Percentiles rank a stretch among this genome's conserved stretches.
Conservation (phyloP, 345 rosid species). For the Eucalyptus melliodora region DNA sequence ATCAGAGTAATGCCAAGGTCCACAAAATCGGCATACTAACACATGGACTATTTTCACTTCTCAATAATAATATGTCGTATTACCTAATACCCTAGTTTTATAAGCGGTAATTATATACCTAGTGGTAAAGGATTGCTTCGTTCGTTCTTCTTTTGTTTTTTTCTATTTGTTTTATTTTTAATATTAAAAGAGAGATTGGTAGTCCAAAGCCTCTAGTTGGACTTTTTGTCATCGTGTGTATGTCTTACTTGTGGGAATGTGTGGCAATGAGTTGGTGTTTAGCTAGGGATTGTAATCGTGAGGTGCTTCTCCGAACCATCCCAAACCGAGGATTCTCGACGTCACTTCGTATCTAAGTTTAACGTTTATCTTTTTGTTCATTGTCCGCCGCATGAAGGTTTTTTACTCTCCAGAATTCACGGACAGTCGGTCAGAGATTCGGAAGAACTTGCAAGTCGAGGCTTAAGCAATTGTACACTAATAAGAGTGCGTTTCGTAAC, state of each 20-base stretch:
- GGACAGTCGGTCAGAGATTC: background rate
- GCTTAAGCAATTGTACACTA: background rate
- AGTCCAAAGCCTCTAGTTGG: background rate
- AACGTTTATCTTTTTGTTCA: background rate
- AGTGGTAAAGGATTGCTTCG: background rate
- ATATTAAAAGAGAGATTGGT: background rate
- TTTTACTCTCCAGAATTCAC: background rate
- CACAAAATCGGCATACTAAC: background rate
- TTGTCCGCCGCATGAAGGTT: too few species aligned
- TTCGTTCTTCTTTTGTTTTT: background rate
- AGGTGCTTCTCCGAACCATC: background rate
- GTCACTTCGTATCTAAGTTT: background rate
- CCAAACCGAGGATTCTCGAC: background rate
- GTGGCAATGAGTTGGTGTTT: background rate
- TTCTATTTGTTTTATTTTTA: background rate
- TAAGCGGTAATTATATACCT: background rate
- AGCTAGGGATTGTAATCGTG: background rate
- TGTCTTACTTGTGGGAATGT: background rate
- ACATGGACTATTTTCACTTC: background rate
- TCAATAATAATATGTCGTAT: background rate
- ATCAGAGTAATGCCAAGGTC: background rate
- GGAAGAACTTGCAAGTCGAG: background rate
- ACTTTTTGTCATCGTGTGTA: background rate
- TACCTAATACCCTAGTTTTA: background rate
- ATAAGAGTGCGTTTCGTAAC: rapidly evolving